These are phyloP conservation scores for Boletus reticulatus DNA, from an alignment of 768 basidiomycete species.

Conservation along the genomic window DNA sequence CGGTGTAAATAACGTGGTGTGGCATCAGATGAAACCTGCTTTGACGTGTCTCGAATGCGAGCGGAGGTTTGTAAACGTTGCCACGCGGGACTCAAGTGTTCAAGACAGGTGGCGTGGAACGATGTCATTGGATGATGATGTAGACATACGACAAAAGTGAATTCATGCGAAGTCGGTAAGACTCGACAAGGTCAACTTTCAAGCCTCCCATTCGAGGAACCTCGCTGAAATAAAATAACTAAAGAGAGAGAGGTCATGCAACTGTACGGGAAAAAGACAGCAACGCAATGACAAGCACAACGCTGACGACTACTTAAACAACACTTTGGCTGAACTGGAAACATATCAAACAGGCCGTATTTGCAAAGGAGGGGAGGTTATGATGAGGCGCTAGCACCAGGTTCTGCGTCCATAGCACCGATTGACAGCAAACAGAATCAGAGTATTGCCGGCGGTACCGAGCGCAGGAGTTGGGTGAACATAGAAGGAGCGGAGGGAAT, in stretches of 20 bases:
- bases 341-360: constrained; percentile 20
- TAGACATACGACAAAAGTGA: constrained; percentile 8
- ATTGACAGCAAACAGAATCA: constrained; percentile 5
- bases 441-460: constrained; percentile 14
- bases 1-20: constrained; percentile 64
- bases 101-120: background rate
- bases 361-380: constrained; percentile 26
- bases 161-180: constrained; percentile 6
- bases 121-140: constrained; percentile 14
- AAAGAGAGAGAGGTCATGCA: constrained; percentile 14
- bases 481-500: constrained; percentile 21
- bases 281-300: constrained; percentile 27
- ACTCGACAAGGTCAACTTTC: constrained; percentile 40
- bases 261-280: constrained; percentile 16
- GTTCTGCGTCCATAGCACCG: constrained; percentile 20
- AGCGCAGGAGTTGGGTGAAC: constrained; percentile 1
- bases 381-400: constrained; percentile 25
- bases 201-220: constrained; percentile 12
- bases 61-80: too few species aligned
- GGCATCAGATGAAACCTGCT: background rate
- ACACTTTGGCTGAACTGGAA: constrained; percentile 22
- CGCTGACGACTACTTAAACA: constrained; percentile 27
- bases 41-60: background rate
- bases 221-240: constrained; percentile 22
- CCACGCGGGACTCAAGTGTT: background rate